Evolutionary conservation across 805 yeast species (phyloP), one percentile per base, ranked within the genome.

Genomic region (Jamesozyma lodderae): DNA sequence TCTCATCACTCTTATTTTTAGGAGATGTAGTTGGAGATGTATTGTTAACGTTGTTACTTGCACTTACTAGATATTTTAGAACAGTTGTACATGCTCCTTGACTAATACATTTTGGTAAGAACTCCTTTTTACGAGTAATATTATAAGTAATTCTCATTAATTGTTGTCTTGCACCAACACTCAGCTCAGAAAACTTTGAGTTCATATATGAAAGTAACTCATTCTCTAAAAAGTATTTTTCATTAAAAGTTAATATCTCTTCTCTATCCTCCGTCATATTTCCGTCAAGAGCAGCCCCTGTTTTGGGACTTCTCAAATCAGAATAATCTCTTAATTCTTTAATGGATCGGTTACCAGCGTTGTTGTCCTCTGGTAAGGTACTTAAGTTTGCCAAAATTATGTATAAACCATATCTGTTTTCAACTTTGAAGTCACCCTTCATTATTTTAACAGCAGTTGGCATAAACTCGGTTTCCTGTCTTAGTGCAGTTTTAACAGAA

Each of bases 61-160:
- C 24, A 6, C 33, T 33, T 6, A 42, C 45, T 28, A 72, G 51
- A 36, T 55, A 69, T 32, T 64, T 63, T 14, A 75, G 30, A 1
- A 69, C 33, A 0, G 68, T 42, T 14, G 63, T 60, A 4, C 69
- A 50, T 1, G 68, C 68, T 2, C 79, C 80, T 49, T 75, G 78
- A 40, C 55, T 62, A 22, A 64, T 69, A 18, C 67, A 54, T 40
- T 52, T 67, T 6, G 44, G 40, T 43, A 45, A 43, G 26, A 15
- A n/a, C 2, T 37, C 33, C 14, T 43, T 51, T 3, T 47, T 41
- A 28, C 57, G 48, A 3, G 63, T 48, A 2, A 57, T 24, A 37
- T 63, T 65, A 43, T 56, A 55, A 6, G 62, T 40, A 5, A 64
- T 44, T 14, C 57, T 53, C 14, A 63, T 45, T 1, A 51, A 42